phyloP scores from a whole-genome alignment of 2,329 filamentous ascomycete genomes.

The Blastomyces emzantsi region DNA sequence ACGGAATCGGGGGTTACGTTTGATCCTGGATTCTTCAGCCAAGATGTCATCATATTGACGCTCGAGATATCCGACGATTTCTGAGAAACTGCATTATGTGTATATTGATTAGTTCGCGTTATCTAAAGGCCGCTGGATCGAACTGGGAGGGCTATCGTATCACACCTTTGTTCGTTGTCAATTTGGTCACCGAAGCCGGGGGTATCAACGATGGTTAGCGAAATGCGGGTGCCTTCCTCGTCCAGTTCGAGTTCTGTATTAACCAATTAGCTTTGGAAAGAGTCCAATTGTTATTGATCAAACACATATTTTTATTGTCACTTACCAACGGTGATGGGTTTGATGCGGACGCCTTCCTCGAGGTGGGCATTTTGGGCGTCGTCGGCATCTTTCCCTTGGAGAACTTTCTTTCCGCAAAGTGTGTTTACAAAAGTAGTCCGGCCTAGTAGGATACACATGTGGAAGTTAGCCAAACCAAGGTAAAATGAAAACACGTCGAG shows the following conservation, averaged over 20 bases:
- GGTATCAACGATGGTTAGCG: constrained; percentile 95
- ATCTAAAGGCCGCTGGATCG: constrained; percentile 14
- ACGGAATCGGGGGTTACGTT: constrained; percentile 99
- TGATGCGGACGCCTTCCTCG: constrained; percentile 97
- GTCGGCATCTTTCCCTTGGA: constrained; percentile 85
- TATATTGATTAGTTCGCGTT: constrained; percentile 12
- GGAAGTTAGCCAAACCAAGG: constrained; percentile 16
- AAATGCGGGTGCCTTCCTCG: constrained; percentile 97
- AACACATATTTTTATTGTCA: constrained; percentile 18
- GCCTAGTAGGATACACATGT: constrained; percentile 44
- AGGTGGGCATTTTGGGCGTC: constrained; percentile 80
- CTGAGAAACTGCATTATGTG: constrained; percentile 61
- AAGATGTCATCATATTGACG: constrained; percentile 99
- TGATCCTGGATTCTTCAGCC: constrained; percentile 98
- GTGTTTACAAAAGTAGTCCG: constrained; percentile 99
- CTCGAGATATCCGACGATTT: constrained; percentile 97
- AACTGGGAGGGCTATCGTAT: constrained; percentile 12
- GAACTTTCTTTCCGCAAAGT: constrained; percentile 88
- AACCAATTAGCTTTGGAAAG: constrained; percentile 24
- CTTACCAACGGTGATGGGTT: constrained; percentile 94
- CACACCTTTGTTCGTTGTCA: constrained; percentile 94
- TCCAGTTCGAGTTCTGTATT: constrained; percentile 78
- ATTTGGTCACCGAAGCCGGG: constrained; percentile 98
- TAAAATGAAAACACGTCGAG: constrained; percentile 1
- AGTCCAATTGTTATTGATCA: constrained; percentile 12